Evolutionary conservation across 306 rosid species (phyloP), one percentile per base, ranked within the genome.

Genomic region (Trichosanthes cucumerina): DNA sequence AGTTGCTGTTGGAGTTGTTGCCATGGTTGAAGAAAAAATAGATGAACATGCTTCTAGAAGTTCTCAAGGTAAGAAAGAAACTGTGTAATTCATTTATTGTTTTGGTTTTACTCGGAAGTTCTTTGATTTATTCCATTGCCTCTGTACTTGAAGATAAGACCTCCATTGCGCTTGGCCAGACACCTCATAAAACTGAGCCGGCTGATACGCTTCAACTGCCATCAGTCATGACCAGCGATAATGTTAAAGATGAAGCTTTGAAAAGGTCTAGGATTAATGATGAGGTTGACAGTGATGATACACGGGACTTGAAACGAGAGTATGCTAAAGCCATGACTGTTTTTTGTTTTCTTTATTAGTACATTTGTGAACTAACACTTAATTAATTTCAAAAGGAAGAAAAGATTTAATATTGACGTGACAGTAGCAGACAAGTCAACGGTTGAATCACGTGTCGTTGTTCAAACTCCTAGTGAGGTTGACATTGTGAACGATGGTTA

Each of bases 401-500:
- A 84, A 78, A 79, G 72, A 14, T 80, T 79, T 76, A 77, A 83
- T 80, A 81, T 65, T n/a, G 86, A 89, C 58, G 64, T 65, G 71
- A 14, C 77, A 77, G 62, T 59, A 26, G 81, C 58, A 78, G 90
- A 85, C 74, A 84, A 86, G 88, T 77, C 89, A 83, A 82, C 71
- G 77, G 78, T 83, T 77, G 94, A 84, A 71, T 68, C 87, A 10
- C 93, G 92, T 72, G 26, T 80, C 76, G 91, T 93, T 66, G 91
- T 92, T 87, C 90, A 87, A 79, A 89, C 92, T 77, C 75, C 59
- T 68, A 92, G 97, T 80, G 95, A 89, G 89, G 90, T 88, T 83
- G 98, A 91, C 86, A 77, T 87, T 75, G 90, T 94, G 70, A 87
- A 86, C 80, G 98, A 94, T 72, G 98, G 98, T 77, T 87, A 87